Conservation (phyloP, 805 yeast species). For the Hanseniaspora lindneri region DNA sequence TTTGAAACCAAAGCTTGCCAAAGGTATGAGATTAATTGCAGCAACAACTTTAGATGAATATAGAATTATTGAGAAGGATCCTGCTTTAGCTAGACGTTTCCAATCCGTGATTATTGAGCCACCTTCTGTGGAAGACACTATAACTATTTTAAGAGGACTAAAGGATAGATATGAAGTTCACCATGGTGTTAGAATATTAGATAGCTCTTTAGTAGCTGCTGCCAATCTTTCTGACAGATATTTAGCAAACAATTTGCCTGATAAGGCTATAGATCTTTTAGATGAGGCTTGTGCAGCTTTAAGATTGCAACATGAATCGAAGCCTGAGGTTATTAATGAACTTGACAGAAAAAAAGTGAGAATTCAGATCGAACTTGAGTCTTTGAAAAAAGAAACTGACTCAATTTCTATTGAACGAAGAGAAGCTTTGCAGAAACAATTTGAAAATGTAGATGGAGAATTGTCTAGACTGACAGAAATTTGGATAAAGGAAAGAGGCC, state of each 20-base stretch:
- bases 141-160: constrained; percentile 81
- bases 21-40: constrained; percentile 90
- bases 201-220: constrained; percentile 85
- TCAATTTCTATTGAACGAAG: constrained; percentile 68
- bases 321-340: constrained; percentile 86
- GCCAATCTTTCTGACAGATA: constrained; percentile 82
- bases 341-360: constrained; percentile 86
- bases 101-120: constrained; percentile 79
- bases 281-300: constrained; percentile 96
- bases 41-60: constrained; percentile 94
- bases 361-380: constrained; percentile 86
- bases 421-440: constrained; percentile 56
- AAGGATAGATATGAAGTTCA: constrained; percentile 93
- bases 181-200: constrained; percentile 91
- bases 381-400: constrained; percentile 85
- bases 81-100: constrained; percentile 87
- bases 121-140: constrained; percentile 83
- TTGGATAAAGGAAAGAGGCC: constrained; percentile 76
- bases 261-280: constrained; percentile 89
- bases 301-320: constrained; percentile 89
- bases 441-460: constrained; percentile 53
- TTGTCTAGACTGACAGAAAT: constrained; percentile 57
- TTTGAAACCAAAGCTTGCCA: constrained; percentile 83
- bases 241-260: constrained; percentile 85
- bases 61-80: constrained; percentile 90